A percentile compares a stretch with the other conserved stretches of the same genome.
Conservation (phyloP, 441 rosid genomes). For the Daphne laureola region DNA sequence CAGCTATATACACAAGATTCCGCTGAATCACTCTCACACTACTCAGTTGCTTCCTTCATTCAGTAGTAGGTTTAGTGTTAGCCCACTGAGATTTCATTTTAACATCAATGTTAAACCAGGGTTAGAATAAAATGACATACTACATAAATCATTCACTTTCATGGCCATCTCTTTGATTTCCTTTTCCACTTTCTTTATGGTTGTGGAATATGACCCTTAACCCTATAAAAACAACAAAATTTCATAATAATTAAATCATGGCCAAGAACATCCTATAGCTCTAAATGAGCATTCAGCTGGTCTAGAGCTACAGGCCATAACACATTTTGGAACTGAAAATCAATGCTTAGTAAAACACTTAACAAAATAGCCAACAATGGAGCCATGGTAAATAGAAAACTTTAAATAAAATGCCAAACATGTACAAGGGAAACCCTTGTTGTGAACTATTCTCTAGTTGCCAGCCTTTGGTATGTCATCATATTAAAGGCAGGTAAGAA, state of each 20-base stretch:
- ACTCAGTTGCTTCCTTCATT: slow-evolving; percentile 54
- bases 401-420: too few relatives aligned
- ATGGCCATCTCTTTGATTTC: slow-evolving; percentile 88
- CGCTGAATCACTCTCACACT: slow-evolving; percentile 55
- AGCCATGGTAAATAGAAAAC: too few relatives aligned
- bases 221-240: slow-evolving; percentile 38
- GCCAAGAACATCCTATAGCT: background rate
- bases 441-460: slow-evolving; percentile 92
- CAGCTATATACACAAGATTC: slow-evolving; percentile 60
- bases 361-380: too few relatives aligned
- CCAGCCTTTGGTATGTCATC: slow-evolving; percentile 50
- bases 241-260: background rate
- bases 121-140: slow-evolving; percentile 26
- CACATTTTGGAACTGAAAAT: too few relatives aligned
- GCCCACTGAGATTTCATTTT: slow-evolving; percentile 42
- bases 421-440: slow-evolving; percentile 93
- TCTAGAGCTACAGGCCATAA: too few relatives aligned
- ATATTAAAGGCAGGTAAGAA: slow-evolving; percentile 7
- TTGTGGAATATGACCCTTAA: slow-evolving; percentile 81
- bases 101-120: too few relatives aligned
- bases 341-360: too few relatives aligned
- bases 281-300: too few relatives aligned
- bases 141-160: slow-evolving; percentile 82
- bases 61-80: slow-evolving; percentile 38
- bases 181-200: slow-evolving; percentile 84